Evolutionary conservation across 306 rosid species (phyloP).

Genomic region (Senna tora): DNA sequence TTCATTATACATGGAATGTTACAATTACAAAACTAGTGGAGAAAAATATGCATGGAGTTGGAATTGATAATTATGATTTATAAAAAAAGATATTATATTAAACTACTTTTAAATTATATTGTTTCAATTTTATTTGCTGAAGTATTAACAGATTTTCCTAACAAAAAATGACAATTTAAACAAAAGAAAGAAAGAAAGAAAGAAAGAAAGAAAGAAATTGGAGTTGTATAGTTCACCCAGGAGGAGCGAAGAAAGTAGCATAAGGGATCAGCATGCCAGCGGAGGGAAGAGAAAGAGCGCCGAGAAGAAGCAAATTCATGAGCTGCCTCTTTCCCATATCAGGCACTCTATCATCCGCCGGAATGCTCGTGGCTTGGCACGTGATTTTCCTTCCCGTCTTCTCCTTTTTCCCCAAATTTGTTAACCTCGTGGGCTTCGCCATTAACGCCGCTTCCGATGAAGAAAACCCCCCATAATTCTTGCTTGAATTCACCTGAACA

Average conservation of each 20-base stretch:
- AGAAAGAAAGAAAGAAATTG: background rate
- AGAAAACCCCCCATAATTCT: conserved; percentile 49
- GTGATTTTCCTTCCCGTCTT: conserved; percentile 39
- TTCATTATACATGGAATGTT: too few relatives aligned
- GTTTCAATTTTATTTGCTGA: too few relatives aligned
- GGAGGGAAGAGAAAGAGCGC: conserved; percentile 53
- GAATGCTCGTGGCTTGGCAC: conserved; percentile 60
- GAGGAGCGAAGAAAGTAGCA: conserved; percentile 56
- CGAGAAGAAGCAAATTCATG: conserved; percentile 60
- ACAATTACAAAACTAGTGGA: too few relatives aligned
- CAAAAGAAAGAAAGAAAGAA: too few relatives aligned
- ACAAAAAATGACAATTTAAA: too few relatives aligned
- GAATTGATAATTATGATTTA: too few relatives aligned
- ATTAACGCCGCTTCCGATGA: conserved; percentile 43
- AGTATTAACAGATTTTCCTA: too few relatives aligned
- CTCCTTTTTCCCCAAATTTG: conserved; percentile 40
- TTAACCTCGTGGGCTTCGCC: conserved; percentile 43
- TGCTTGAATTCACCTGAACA: conserved; percentile 49
- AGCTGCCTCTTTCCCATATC: conserved; percentile 65
- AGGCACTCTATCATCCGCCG: conserved; percentile 57
- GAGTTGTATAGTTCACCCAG: conserved; percentile 43
- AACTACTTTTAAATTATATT: too few relatives aligned
- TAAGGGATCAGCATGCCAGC: conserved; percentile 60
- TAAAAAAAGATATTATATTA: too few relatives aligned
- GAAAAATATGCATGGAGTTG: too few relatives aligned